Evolutionary conservation across 129 eudicot genomes (phyloP).

Genomic region (Scalesia atractyloides): DNA sequence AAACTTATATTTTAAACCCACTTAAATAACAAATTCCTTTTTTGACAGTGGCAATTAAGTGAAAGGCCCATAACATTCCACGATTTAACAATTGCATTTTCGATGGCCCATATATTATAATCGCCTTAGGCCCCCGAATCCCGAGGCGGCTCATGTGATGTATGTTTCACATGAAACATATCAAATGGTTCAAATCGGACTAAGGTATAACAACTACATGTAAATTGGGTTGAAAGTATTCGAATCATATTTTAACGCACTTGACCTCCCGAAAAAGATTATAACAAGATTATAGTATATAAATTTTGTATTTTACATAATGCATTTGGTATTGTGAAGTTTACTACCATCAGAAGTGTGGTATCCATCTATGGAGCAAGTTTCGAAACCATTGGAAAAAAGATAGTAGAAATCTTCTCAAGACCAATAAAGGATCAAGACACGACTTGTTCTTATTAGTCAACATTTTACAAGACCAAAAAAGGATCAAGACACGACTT

Average conservation of each 20-base stretch:
- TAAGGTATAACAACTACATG: background rate
- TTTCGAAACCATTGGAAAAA: conserved; percentile 2
- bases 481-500: conserved; percentile 34
- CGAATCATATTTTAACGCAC: background rate
- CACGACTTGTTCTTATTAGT: conserved; percentile 35
- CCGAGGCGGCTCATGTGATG: background rate
- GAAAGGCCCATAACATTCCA: too few species aligned
- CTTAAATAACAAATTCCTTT: too few species aligned
- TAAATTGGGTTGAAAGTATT: background rate
- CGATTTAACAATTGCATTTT: too few species aligned
- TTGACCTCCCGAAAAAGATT: background rate
- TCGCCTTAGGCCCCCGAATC: too few species aligned
- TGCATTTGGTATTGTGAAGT: background rate
- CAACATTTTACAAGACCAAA: conserved; percentile 24
- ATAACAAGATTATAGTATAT: background rate
- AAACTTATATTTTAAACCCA: too few species aligned
- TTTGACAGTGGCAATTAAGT: too few species aligned
- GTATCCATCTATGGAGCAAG: conserved; percentile 8
- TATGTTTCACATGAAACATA: background rate
- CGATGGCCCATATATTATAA: too few species aligned
- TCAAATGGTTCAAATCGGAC: background rate
- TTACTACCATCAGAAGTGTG: background rate
- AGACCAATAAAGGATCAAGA: conserved; percentile 26
- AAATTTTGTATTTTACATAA: background rate
- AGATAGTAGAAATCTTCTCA: conserved; percentile 13